Percentiles rank a stretch among this genome's conserved stretches.
phyloP scores from a whole-genome alignment of 306 rosid genomes.

The Hippophae gyantsensis region DNA sequence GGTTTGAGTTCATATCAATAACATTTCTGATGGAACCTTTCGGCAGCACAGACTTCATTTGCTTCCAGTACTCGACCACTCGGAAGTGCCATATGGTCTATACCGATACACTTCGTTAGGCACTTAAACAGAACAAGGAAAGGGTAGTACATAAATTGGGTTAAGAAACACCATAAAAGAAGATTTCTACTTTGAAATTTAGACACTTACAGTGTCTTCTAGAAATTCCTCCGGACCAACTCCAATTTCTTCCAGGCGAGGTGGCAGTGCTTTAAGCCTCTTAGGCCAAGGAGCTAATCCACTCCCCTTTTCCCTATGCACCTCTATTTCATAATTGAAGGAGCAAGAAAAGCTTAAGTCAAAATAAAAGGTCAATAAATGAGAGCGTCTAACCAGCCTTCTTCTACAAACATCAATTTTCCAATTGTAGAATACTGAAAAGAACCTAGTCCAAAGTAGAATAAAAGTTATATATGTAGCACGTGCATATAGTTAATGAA shows the following conservation, averaged over 20 bases:
- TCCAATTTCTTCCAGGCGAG: constrained; percentile 46
- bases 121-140: background rate
- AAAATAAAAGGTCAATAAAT: background rate
- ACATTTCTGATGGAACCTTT: constrained; percentile 45
- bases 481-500: background rate
- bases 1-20: constrained; percentile 60
- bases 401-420: background rate
- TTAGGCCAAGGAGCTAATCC: constrained; percentile 49
- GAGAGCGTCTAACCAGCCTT: background rate
- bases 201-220: constrained; percentile 45
- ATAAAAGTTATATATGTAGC: background rate
- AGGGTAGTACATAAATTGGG: background rate
- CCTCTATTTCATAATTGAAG: constrained; percentile 24
- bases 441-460: background rate
- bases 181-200: constrained; percentile 6
- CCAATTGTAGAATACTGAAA: background rate
- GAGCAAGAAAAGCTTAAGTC: background rate
- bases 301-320: constrained; percentile 41
- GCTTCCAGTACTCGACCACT: constrained; percentile 51
- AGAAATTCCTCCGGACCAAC: constrained; percentile 40
- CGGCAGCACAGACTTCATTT: constrained; percentile 39
- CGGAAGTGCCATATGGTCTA: constrained; percentile 48
- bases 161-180: background rate
- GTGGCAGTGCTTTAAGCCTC: constrained; percentile 44
- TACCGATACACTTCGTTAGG: constrained; percentile 10